Evolutionary conservation across 352 stramenopile genomes (phyloP).

Genomic region (Hyaloperonospora arabidopsidis): DNA sequence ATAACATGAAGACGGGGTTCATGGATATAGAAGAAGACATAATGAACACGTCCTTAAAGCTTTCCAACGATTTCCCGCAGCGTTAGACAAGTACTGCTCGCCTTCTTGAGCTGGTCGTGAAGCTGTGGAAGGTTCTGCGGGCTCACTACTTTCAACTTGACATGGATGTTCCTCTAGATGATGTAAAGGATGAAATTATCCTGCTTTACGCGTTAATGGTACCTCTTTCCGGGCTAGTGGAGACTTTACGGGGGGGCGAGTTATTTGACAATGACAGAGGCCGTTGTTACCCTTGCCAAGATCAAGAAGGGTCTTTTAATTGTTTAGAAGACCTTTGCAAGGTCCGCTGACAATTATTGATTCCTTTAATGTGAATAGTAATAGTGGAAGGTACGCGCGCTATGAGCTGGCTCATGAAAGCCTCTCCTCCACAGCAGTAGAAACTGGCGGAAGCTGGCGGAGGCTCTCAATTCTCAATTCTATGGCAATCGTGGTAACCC

Average conservation of each 20-base stretch:
- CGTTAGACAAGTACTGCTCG: background rate
- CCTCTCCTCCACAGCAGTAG: background rate
- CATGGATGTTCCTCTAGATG: background rate
- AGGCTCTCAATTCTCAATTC: background rate
- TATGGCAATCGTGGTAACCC: background rate
- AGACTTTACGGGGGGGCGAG: background rate
- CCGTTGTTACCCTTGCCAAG: background rate
- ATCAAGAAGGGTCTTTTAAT: background rate
- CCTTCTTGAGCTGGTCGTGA: background rate
- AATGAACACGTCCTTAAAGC: slow-evolving; percentile 1
- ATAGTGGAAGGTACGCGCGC: background rate
- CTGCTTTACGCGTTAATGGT: background rate
- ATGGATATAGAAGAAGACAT: background rate
- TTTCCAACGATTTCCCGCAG: background rate
- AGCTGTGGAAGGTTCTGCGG: background rate
- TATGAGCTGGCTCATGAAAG: background rate
- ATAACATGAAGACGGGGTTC: background rate
- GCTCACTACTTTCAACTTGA: background rate
- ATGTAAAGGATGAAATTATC: background rate
- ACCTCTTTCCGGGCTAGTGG: background rate
- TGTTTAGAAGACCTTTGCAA: no score
- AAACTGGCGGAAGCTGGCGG: background rate
- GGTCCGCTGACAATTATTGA: background rate
- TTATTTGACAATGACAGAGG: background rate
- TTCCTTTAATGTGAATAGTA: background rate